Conservation (phyloP, 2,329 filamentous ascomycete species). For the Pyrenophora tritici-repentis region DNA sequence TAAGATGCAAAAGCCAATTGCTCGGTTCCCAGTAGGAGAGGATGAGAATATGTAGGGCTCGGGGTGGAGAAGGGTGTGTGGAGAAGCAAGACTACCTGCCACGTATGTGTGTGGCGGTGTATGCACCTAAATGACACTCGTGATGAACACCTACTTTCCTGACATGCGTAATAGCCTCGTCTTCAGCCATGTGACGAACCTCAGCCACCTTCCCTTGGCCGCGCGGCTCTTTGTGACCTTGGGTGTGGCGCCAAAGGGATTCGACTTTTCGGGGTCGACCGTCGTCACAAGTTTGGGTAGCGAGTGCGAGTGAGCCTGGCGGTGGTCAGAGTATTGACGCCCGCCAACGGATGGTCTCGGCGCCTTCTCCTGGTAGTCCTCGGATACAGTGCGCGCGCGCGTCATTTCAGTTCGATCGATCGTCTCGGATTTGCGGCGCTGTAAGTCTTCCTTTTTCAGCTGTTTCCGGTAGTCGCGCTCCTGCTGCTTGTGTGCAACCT, state of each 20-base stretch:
- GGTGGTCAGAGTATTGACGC: conserved; percentile 46
- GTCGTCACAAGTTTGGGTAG: conserved; percentile 42
- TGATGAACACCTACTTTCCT: conserved; percentile 13
- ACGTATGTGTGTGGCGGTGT: conserved; percentile 3
- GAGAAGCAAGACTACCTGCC: neutral
- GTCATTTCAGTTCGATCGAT: conserved; percentile 35
- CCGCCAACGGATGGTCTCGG: conserved; percentile 41
- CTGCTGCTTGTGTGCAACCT: conserved; percentile 55
- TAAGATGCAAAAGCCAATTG: neutral
- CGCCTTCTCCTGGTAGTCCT: conserved; percentile 35
- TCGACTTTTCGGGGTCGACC: conserved; percentile 38
- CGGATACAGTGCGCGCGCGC: conserved; percentile 39
- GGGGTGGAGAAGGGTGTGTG: neutral
- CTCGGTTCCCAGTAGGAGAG: neutral
- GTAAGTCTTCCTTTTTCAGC: conserved; percentile 50
- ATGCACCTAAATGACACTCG: neutral
- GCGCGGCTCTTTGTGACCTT: conserved; percentile 42
- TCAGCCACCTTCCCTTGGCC: conserved; percentile 55
- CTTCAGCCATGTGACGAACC: conserved; percentile 62
- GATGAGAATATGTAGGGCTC: neutral
- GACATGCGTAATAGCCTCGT: conserved; percentile 59
- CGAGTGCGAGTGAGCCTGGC: conserved; percentile 42
- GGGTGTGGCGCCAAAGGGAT: conserved; percentile 24
- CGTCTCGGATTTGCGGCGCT: conserved; percentile 50
- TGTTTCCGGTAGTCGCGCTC: conserved; percentile 52